These are phyloP conservation scores for Rhizoctonia solani DNA, from an alignment of 1,284 basidiomycete species.

Conservation along the genomic window DNA sequence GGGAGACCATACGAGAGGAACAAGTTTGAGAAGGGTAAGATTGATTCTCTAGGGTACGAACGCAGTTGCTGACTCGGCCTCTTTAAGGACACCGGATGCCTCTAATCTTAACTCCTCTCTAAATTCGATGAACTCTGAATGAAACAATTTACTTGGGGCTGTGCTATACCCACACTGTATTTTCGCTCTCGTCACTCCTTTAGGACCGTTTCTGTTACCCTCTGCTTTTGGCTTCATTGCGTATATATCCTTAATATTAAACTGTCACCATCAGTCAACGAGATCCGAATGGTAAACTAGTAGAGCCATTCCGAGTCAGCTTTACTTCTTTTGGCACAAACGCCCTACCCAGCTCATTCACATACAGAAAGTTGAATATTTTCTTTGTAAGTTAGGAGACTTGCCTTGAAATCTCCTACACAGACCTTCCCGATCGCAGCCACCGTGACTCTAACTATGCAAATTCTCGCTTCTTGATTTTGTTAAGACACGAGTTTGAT, in stretches of 20 bases:
- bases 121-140: not conserved
- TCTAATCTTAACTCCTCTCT: constrained; percentile 21
- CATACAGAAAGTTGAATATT: too few species aligned
- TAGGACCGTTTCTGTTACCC: not conserved
- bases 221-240: not conserved
- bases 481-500: too few species aligned
- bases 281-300: too few species aligned
- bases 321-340: too few species aligned
- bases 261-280: too few species aligned
- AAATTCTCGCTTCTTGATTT: too few species aligned
- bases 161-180: not conserved
- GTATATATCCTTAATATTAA: not conserved
- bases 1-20: constrained; percentile 10
- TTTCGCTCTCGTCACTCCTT: constrained; percentile 24
- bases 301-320: too few species aligned
- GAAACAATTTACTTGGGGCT: not conserved
- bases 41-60: not conserved
- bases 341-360: too few species aligned
- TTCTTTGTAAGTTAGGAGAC: too few species aligned
- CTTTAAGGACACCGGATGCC: constrained; percentile 26
- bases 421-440: too few species aligned
- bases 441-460: too few species aligned
- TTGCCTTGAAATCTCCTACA: too few species aligned
- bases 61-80: not conserved
- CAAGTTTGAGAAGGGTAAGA: constrained; percentile 17